These are phyloP conservation scores for Neonectria magnoliae DNA, from an alignment of 2,329 filamentous ascomycete species.

Conservation along the genomic window DNA sequence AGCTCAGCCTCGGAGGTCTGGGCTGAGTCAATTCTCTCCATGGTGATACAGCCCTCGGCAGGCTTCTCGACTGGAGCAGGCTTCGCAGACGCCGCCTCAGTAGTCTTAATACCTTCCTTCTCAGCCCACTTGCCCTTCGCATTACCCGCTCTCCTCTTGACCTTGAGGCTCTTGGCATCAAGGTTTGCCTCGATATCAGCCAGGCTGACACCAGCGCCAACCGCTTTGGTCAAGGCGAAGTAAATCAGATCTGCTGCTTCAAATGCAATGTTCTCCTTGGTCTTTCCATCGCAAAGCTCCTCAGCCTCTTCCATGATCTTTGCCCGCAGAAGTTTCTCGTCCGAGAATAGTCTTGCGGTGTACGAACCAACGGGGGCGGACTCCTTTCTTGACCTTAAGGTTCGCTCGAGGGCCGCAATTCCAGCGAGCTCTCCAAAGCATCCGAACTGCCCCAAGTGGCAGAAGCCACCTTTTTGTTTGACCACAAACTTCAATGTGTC, in stretches of 20 bases:
- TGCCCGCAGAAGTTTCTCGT: conserved; percentile 86
- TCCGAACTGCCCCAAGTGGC: conserved; percentile 89
- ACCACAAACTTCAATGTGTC: conserved; percentile 93
- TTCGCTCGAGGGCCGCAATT: conserved; percentile 86
- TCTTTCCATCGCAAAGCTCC: conserved; percentile 88
- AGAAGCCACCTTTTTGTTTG: conserved; percentile 91
- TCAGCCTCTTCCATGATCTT: conserved; percentile 99
- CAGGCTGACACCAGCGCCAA: conserved; percentile 83
- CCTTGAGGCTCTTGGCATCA: conserved; percentile 93
- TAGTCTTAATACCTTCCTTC: conserved; percentile 74
- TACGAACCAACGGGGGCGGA: conserved; percentile 92
- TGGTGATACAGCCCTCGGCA: conserved; percentile 71
- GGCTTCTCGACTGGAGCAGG: conserved; percentile 49
- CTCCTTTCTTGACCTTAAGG: conserved; percentile 80
- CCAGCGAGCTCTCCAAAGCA: conserved; percentile 91
- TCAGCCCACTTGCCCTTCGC: conserved; percentile 93
- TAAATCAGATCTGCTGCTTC: conserved; percentile 96
- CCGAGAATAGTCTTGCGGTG: conserved; percentile 90
- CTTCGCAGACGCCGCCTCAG: conserved; percentile 49
- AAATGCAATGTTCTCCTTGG: conserved; percentile 86
- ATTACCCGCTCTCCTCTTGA: conserved; percentile 91
- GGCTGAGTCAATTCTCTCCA: conserved; percentile 80
- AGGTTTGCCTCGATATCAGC: conserved; percentile 92
- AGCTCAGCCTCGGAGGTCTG: conserved; percentile 73
- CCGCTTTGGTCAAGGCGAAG: conserved; percentile 91